Conservation (phyloP, 352 stramenopile genomes). For the Blastocystis sp. region DNA sequence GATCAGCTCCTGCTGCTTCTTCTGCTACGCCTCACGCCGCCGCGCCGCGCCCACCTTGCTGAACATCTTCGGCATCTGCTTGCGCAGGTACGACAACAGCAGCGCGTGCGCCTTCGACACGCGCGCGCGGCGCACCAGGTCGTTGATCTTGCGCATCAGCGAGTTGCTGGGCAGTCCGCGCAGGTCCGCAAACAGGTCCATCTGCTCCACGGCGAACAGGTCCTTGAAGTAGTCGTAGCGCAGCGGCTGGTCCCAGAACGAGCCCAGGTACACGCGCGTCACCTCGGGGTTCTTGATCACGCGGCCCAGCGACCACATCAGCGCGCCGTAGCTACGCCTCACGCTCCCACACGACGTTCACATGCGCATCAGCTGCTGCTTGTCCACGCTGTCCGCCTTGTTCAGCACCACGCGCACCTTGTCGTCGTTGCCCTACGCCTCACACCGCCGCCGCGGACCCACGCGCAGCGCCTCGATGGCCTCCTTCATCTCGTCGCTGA, state of each 20-base stretch:
- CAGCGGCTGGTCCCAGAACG: constrained; percentile 90
- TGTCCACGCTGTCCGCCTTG: constrained; percentile 95
- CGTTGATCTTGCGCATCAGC: constrained; percentile 85
- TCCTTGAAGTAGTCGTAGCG: constrained; percentile 80
- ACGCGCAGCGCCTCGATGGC: constrained; percentile 88
- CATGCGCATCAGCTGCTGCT: constrained; percentile 91
- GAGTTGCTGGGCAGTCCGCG: constrained; percentile 86
- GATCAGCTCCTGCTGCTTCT: constrained; percentile 91
- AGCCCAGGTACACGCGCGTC: constrained; percentile 92
- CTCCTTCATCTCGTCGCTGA: constrained; percentile 95
- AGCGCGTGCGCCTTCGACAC: constrained; percentile 93
- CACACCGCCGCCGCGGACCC: neutral
- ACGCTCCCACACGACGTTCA: constrained; percentile 72
- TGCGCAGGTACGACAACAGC: constrained; percentile 90
- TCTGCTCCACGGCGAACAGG: constrained; percentile 92
- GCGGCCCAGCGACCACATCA: constrained; percentile 92
- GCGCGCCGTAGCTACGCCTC: constrained; percentile 85
- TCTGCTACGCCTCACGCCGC: constrained; percentile 73
- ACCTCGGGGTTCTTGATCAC: constrained; percentile 95
- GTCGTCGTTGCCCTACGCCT: constrained; percentile 86
- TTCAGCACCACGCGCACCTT: constrained; percentile 96
- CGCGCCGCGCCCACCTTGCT: constrained; percentile 78
- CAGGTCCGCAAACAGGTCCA: constrained; percentile 93
- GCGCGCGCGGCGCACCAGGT: constrained; percentile 89
- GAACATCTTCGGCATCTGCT: constrained; percentile 92